phyloP scores from a whole-genome alignment of 169 alveolate genomes.

The Plasmodium cynomolgi region DNA sequence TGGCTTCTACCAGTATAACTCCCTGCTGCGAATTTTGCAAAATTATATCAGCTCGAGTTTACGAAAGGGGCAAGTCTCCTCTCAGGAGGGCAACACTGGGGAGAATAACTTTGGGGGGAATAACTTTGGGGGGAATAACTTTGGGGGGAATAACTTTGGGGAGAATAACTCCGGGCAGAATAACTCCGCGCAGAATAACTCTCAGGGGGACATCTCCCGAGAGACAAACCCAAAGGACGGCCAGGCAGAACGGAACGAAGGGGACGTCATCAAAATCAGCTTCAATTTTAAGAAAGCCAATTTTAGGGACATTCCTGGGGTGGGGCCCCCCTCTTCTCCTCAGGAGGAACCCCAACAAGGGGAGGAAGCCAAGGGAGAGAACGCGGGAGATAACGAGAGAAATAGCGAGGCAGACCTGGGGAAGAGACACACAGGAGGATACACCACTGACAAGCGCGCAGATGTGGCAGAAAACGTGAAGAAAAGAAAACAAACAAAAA shows the following conservation, averaged over 20 bases:
- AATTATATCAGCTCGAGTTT: constrained; percentile 24
- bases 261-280: constrained; percentile 34
- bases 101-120: neutral
- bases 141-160: too few relatives aligned
- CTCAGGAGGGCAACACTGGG: too few relatives aligned
- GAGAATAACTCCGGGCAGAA: neutral
- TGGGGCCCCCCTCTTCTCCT: neutral
- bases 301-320: neutral
- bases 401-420: neutral
- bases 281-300: constrained; percentile 40
- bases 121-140: too few relatives aligned
- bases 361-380: neutral
- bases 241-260: neutral
- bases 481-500: neutral
- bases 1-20: constrained; percentile 84
- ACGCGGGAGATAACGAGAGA: neutral
- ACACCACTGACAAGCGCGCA: neutral
- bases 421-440: neutral
- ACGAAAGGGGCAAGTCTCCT: neutral
- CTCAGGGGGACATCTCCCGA: neutral
- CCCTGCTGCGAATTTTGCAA: constrained; percentile 78
- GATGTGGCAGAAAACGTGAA: neutral
- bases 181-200: too few relatives aligned
- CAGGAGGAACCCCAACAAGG: neutral
- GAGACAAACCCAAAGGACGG: neutral